Percentiles rank a stretch among this genome's conserved stretches.
Evolutionary conservation across 768 basidiomycete species (phyloP).

Genomic region (Pisolithus sp.): DNA sequence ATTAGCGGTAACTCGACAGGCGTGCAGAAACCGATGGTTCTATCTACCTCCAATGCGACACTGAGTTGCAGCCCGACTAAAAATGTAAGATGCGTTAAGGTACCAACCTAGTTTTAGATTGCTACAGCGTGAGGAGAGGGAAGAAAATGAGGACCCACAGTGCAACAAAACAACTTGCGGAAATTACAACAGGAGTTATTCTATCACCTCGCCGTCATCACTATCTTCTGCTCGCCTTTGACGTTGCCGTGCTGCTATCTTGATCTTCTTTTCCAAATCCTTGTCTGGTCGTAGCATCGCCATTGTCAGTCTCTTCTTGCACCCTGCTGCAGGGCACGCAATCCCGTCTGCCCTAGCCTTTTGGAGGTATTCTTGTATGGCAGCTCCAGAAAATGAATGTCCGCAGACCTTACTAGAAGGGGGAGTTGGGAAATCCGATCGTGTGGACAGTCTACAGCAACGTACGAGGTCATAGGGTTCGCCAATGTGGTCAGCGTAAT

Average conservation of each 20-base stretch:
- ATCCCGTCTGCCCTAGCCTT: constrained; percentile 26
- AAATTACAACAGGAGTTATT: constrained; percentile 25
- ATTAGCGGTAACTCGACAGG: too few relatives aligned
- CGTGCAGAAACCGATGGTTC: too few relatives aligned
- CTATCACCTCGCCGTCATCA: constrained; percentile 53
- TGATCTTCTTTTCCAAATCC: constrained; percentile 57
- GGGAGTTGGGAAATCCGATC: constrained; percentile 1
- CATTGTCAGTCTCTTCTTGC: constrained; percentile 51
- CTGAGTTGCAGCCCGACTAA: background rate
- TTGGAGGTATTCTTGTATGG: constrained; percentile 61
- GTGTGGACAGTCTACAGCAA: background rate
- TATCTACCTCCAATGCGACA: background rate
- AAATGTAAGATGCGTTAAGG: background rate
- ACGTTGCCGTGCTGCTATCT: constrained; percentile 48
- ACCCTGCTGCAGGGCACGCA: constrained; percentile 70
- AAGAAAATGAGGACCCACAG: background rate
- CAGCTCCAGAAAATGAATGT: constrained; percentile 75
- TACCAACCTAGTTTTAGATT: background rate
- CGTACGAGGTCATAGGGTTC: constrained; percentile 81
- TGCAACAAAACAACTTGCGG: background rate
- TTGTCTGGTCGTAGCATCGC: constrained; percentile 47
- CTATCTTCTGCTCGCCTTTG: constrained; percentile 34
- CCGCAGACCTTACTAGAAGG: constrained; percentile 53
- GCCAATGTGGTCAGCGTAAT: constrained; percentile 60
- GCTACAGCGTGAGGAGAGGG: background rate